These are phyloP conservation scores for Leccinum cinnamomeum DNA, from an alignment of 1,284 basidiomycete genomes.

Conservation along the genomic window DNA sequence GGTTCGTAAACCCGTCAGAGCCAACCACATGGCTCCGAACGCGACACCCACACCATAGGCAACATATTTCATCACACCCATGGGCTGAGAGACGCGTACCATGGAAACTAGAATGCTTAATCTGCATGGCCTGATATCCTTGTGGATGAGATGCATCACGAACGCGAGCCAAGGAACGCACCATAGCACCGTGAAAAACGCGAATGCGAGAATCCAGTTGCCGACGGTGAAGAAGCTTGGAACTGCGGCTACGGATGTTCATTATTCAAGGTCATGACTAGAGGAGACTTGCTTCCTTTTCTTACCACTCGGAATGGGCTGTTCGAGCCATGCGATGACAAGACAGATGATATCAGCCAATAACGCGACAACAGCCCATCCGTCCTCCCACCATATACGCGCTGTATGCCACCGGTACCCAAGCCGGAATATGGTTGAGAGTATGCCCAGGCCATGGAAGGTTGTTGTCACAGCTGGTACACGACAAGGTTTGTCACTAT, in stretches of 20 bases:
- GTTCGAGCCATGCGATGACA: slow-evolving; percentile 1
- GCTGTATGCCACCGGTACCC: slow-evolving; percentile 15
- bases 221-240: slow-evolving; percentile 3
- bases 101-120: slow-evolving; percentile 19
- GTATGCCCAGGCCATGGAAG: slow-evolving; percentile 16
- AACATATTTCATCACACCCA: background rate
- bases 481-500: background rate
- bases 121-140: slow-evolving; percentile 13
- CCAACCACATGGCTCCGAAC: slow-evolving; percentile 13
- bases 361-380: slow-evolving; percentile 11
- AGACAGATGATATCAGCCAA: slow-evolving; percentile 9
- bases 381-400: slow-evolving; percentile 22
- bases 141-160: too few species aligned
- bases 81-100: slow-evolving; percentile 11
- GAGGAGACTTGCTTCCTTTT: background rate
- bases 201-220: slow-evolving; percentile 12
- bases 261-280: background rate
- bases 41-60: slow-evolving; percentile 4
- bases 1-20: slow-evolving; percentile 6
- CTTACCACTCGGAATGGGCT: slow-evolving; percentile 5
- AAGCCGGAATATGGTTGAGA: slow-evolving; percentile 17
- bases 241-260: background rate
- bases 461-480: slow-evolving; percentile 5
- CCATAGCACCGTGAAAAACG: slow-evolving; percentile 18
- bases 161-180: slow-evolving; percentile 2